phyloP scores from a whole-genome alignment of 495 filamentous ascomycete species.

The Penicillium crystallinum region DNA sequence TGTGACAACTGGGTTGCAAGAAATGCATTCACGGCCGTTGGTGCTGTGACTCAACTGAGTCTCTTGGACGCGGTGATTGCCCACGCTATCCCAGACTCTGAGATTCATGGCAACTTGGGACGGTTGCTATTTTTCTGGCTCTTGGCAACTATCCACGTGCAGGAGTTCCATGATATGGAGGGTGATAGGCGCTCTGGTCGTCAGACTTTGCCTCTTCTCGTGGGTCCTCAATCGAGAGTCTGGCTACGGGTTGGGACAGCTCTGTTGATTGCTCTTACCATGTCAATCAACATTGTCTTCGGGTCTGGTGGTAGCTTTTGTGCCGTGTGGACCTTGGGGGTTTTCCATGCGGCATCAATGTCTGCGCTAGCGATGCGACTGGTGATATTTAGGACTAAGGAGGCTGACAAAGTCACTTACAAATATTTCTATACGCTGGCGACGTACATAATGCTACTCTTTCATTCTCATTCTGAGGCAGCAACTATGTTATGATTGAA shows the following conservation, averaged over 20 bases:
- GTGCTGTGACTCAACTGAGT: slow-evolving; percentile 5
- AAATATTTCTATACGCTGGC: neutral
- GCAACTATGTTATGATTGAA: too few relatives aligned
- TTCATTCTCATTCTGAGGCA: neutral
- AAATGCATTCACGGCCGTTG: slow-evolving; percentile 12
- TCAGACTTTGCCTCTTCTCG: neutral
- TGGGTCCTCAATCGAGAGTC: neutral
- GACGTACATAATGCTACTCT: neutral
- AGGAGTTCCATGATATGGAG: slow-evolving; percentile 19
- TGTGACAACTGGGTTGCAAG: slow-evolving; percentile 13
- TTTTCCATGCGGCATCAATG: neutral
- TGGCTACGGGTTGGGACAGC: neutral
- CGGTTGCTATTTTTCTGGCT: slow-evolving; percentile 3
- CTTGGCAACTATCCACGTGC: slow-evolving; percentile 14
- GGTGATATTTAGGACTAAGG: neutral
- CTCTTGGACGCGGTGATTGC: slow-evolving; percentile 4
- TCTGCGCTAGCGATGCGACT: neutral
- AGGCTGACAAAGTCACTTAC: neutral
- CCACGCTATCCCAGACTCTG: neutral
- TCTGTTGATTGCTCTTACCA: neutral
- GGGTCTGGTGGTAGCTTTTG: neutral
- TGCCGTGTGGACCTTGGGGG: neutral
- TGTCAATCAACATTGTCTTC: neutral
- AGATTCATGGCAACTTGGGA: neutral
- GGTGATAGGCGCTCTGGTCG: neutral